A percentile compares a stretch with the other conserved stretches of the same genome.
These are phyloP conservation scores for maize (Zea mays) DNA, from an alignment of 176 grass and related monocot species.

Conservation along the genomic window DNA sequence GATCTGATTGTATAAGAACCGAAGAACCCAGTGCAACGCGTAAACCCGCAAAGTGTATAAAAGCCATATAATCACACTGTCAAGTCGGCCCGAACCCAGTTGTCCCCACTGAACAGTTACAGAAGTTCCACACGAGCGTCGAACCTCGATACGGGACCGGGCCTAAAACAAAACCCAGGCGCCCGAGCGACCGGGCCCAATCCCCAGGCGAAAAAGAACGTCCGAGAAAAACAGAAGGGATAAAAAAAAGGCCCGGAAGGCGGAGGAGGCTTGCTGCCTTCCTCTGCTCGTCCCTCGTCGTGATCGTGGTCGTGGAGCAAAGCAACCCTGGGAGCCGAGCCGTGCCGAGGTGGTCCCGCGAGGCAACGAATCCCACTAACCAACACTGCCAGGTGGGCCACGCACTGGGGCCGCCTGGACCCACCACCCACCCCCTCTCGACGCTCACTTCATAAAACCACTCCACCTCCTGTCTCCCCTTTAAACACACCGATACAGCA, in stretches of 20 bases:
- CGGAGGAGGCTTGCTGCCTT: neutral
- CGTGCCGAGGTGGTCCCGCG: neutral
- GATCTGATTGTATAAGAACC: too few relatives aligned
- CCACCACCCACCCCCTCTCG: neutral
- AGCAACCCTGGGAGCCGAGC: conserved; percentile 15
- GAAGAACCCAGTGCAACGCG: neutral
- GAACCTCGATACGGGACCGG: neutral
- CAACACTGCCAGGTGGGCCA: conserved; percentile 10
- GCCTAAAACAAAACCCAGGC: neutral
- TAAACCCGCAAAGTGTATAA: neutral
- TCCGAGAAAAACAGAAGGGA: neutral
- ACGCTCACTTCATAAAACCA: conserved; percentile 44
- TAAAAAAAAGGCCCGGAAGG: neutral
- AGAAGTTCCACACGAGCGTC: neutral
- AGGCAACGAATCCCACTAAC: conserved; percentile 26
- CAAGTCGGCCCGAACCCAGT: neutral
- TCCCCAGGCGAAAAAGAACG: neutral
- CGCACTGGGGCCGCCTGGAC: neutral
- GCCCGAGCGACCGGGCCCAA: neutral
- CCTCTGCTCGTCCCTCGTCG: neutral
- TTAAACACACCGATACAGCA: conserved; percentile 45
- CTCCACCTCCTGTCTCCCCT: conserved; percentile 47
- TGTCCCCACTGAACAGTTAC: neutral
- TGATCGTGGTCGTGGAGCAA: neutral
- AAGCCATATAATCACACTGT: neutral